Base-by-base conservation (phyloP, 2,329 filamentous ascomycete species). In the Meredithiella fracta region DNA sequence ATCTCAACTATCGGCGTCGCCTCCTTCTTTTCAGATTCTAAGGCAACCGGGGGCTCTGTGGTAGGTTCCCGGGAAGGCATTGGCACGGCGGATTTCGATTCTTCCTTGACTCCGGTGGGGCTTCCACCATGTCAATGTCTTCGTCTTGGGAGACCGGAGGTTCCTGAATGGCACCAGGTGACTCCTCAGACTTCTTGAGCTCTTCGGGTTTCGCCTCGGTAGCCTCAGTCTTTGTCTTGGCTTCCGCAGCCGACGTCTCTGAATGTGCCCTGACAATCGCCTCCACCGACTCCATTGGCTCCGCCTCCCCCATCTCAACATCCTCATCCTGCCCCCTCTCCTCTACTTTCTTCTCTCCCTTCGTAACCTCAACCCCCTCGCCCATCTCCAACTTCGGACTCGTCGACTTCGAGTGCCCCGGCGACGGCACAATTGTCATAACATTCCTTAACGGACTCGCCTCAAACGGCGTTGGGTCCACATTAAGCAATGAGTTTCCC, bases 61-160 rank as follows among this genome's bases (percentile, higher is more conserved):
- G 29, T 37, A 51, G 14, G 17, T 9, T 49, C 11, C 1, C 25
- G 9, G 2, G n/a, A 9, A 9, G 3, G 44, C 8, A 8, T 38
- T 14, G 23, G 3, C n/a, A 29, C 26, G n/a, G 29, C 44, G 14
- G 54, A 25, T 22, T 49, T 23, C 3, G 44, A 53, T 29, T 60
- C 56, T 4, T 54, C 29, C 15, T 52, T 57, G 47, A 55, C 51
- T 38, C 55, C 53, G 15, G 58, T 53, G 7, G 55, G 15, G 47
- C 56, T 22, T 59, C 55, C 20, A 59, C 61, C 29, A 66, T 65
- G 20, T 60, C 59, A 53, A 64, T 65, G 40, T 65, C 60, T 53
- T 66, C 65, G 38, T 65, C 37, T 8, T 15, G 17, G 17, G 29
- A 29, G 25, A 7, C 25, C 20, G 34, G 14, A 15, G n/a, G 26